These are phyloP conservation scores for Marasmius sp. DNA, from an alignment of 1,284 basidiomycete genomes.

Conservation along the genomic window DNA sequence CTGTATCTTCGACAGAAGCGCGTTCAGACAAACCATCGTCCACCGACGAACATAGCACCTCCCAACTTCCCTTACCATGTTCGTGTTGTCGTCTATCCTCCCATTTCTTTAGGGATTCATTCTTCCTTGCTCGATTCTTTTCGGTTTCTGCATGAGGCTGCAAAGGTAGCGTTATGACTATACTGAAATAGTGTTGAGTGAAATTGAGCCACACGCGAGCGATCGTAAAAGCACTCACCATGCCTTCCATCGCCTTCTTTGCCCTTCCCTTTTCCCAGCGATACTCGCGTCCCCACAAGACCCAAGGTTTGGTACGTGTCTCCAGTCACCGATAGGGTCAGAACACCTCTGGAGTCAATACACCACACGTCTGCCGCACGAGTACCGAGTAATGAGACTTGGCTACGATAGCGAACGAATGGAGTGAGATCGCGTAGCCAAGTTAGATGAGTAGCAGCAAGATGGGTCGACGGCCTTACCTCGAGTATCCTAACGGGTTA, in stretches of 20 bases:
- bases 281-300: conserved; percentile 10
- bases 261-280: conserved; percentile 9
- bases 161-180: conserved; percentile 47
- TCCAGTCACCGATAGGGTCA: conserved; percentile 13
- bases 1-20: not conserved
- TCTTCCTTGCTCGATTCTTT: conserved; percentile 31
- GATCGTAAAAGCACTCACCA: conserved; percentile 37
- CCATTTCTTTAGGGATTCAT: conserved; percentile 38
- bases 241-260: conserved; percentile 30
- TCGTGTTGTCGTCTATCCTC: conserved; percentile 32
- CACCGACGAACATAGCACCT: conserved; percentile 35
- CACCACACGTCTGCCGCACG: conserved; percentile 13
- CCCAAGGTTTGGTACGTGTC: conserved; percentile 13
- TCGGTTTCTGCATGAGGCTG: conserved; percentile 33
- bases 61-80: conserved; percentile 24
- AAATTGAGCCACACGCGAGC: not conserved
- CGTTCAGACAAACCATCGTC: conserved; percentile 19
- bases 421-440: not conserved
- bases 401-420: not conserved
- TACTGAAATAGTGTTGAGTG: conserved; percentile 10
- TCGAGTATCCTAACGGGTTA: conserved; percentile 1
- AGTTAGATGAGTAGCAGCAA: no score
- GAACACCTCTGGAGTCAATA: conserved; percentile 12
- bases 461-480: no score
- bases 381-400: conserved; percentile 3